phyloP scores from a whole-genome alignment of 2,329 filamentous ascomycete species.

The Aspergillus calidoustus region DNA sequence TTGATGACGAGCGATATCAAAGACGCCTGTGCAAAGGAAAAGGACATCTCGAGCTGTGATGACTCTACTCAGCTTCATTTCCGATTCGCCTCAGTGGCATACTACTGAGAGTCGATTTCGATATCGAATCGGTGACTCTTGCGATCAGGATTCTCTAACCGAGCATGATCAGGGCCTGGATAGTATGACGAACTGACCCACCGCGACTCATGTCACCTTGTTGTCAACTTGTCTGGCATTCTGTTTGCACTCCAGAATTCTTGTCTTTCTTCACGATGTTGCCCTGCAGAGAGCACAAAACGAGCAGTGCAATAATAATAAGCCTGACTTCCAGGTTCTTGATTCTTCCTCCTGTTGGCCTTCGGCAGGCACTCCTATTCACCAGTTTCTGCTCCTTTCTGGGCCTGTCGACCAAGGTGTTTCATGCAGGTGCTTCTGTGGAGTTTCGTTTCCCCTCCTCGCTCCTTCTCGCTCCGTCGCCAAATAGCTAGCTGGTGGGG shows the following conservation, averaged over 20 bases:
- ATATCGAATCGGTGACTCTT: not conserved
- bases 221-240: not conserved
- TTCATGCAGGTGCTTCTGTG: conserved; percentile 26
- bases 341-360: not conserved
- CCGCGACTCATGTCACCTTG: conserved; percentile 7
- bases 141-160: not conserved
- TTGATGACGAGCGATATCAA: not conserved
- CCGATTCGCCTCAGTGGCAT: not conserved
- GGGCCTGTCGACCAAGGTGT: conserved; percentile 17
- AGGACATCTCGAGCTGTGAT: not conserved
- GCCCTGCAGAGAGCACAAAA: not conserved
- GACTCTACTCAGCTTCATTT: not conserved
- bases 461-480: conserved; percentile 14
- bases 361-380: conserved; percentile 4
- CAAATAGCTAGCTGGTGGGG: conserved; percentile 17
- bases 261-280: not conserved
- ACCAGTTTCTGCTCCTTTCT: conserved; percentile 5
- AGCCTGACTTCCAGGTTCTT: not conserved
- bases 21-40: not conserved
- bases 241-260: not conserved
- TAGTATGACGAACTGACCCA: conserved; percentile 6
- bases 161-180: conserved; percentile 7
- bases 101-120: not conserved
- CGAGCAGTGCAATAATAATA: not conserved
- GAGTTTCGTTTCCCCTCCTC: conserved; percentile 17